Evolutionary conservation across 768 basidiomycete genomes (phyloP).

Genomic region (Phlegmacium glaucopus): DNA sequence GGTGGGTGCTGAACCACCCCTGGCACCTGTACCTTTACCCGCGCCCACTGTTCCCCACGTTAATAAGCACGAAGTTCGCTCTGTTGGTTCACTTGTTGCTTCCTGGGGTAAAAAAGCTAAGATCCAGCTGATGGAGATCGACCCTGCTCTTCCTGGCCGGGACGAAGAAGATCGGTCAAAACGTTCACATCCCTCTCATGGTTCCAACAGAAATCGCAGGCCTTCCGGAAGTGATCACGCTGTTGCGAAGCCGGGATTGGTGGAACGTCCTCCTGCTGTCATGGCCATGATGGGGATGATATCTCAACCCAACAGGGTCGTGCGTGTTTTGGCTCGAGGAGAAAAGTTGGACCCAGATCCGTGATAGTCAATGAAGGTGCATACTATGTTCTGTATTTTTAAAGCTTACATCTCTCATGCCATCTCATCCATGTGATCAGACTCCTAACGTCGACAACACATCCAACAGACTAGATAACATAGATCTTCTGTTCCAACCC

Average conservation of each 20-base stretch:
- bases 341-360: conserved; percentile 71
- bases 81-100: conserved; percentile 56
- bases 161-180: conserved; percentile 29
- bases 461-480: background rate
- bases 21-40: conserved; percentile 63
- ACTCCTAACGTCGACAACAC: background rate
- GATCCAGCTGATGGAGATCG: conserved; percentile 53
- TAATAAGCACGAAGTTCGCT: conserved; percentile 63
- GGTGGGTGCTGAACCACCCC: conserved; percentile 20
- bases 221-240: conserved; percentile 21
- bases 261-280: conserved; percentile 75
- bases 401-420: background rate
- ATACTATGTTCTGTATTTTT: background rate
- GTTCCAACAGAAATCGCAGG: conserved; percentile 21
- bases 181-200: conserved; percentile 19
- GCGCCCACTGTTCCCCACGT: conserved; percentile 47
- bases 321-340: conserved; percentile 78
- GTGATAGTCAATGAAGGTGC: conserved; percentile 8
- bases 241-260: conserved; percentile 40
- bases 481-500: background rate
- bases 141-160: conserved; percentile 37
- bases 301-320: conserved; percentile 68
- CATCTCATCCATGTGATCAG: background rate
- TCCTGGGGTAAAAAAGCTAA: conserved; percentile 68
- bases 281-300: conserved; percentile 82